Conservation (phyloP, 108 stramenopile genomes). For the Nitzschia sp. region DNA sequence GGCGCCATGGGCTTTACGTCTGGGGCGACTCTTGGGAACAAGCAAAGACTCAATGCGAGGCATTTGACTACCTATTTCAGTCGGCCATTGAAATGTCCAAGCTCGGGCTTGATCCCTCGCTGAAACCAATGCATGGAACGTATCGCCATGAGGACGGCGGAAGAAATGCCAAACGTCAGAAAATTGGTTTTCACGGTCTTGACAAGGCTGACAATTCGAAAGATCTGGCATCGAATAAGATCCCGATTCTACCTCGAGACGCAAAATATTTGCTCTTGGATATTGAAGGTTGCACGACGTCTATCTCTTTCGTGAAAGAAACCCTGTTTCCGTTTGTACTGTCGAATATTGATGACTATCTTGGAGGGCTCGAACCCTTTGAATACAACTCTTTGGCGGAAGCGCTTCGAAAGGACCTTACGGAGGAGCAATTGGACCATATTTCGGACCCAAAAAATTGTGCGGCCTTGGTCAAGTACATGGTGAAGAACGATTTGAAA, state of each 20-base stretch:
- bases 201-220: conserved; percentile 41
- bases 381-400: conserved; percentile 16
- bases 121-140: conserved; percentile 48
- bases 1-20: conserved; percentile 92
- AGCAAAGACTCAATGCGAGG: conserved; percentile 95
- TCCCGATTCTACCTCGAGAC: conserved; percentile 75
- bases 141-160: conserved; percentile 33
- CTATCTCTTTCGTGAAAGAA: conserved; percentile 93
- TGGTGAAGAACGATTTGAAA: conserved; percentile 82
- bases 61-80: conserved; percentile 94
- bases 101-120: conserved; percentile 67
- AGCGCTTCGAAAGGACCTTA: conserved; percentile 36
- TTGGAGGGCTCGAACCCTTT: conserved; percentile 7
- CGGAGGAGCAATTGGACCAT: not conserved
- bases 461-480: conserved; percentile 45
- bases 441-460: conserved; percentile 16
- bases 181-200: conserved; percentile 58
- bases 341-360: conserved; percentile 45
- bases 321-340: conserved; percentile 78
- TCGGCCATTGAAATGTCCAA: conserved; percentile 67
- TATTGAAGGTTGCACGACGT: conserved; percentile 94
- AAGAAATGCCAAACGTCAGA: conserved; percentile 27
- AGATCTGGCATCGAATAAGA: conserved; percentile 51
- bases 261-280: conserved; percentile 74
- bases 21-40: conserved; percentile 98